A percentile compares a stretch with the other conserved stretches of the same genome.
Evolutionary conservation across 2,329 filamentous ascomycete genomes (phyloP).

Genomic region (Cercospora canescens): DNA sequence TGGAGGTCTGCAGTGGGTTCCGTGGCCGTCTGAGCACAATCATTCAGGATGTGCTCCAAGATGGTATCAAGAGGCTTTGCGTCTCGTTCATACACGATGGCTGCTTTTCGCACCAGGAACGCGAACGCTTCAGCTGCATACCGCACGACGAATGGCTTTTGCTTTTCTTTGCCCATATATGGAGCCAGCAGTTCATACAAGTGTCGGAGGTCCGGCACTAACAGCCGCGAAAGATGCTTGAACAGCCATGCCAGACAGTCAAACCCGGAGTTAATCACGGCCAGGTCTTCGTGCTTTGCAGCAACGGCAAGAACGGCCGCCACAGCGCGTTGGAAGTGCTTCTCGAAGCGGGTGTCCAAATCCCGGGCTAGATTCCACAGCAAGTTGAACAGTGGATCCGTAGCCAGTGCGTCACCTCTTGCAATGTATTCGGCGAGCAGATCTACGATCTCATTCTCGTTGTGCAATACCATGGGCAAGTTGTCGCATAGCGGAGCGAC

Average conservation of each 20-base stretch:
- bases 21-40: slow-evolving; percentile 56
- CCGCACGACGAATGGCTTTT: slow-evolving; percentile 82
- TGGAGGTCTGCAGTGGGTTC: slow-evolving; percentile 61
- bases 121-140: slow-evolving; percentile 95
- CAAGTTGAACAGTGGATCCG: slow-evolving; percentile 87
- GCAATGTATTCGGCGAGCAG: slow-evolving; percentile 74
- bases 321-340: slow-evolving; percentile 77
- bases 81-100: slow-evolving; percentile 73
- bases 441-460: slow-evolving; percentile 82
- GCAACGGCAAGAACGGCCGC: slow-evolving; percentile 76
- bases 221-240: slow-evolving; percentile 88
- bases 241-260: slow-evolving; percentile 91
- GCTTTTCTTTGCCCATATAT: slow-evolving; percentile 77
- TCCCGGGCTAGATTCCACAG: slow-evolving; percentile 94
- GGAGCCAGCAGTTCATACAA: slow-evolving; percentile 81
- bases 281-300: slow-evolving; percentile 67
- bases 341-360: slow-evolving; percentile 81
- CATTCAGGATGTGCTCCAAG: slow-evolving; percentile 69
- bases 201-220: slow-evolving; percentile 82
- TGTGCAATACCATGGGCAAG: slow-evolving; percentile 87
- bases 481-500: slow-evolving; percentile 80
- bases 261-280: slow-evolving; percentile 98
- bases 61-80: slow-evolving; percentile 66
- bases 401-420: slow-evolving; percentile 71
- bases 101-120: slow-evolving; percentile 88